Conservation (phyloP, 495 filamentous ascomycete species). For the Viridothelium virens region DNA sequence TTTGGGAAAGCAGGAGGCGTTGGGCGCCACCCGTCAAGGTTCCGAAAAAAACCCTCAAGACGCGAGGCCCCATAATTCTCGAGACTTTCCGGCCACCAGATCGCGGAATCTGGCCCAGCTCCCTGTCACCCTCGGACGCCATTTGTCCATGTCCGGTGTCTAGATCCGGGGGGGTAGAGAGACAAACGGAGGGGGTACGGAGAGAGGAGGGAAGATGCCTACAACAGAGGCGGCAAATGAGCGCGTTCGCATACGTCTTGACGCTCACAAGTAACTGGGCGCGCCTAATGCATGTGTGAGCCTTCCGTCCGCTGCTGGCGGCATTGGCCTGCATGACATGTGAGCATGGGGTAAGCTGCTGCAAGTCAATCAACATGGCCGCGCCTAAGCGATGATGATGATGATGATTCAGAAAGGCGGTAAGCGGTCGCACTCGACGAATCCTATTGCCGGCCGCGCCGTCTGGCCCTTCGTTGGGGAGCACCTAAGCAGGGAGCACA, state of each 20-base stretch:
- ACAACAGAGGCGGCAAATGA: constrained; percentile 1
- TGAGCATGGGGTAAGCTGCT: constrained; percentile 9
- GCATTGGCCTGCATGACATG: neutral
- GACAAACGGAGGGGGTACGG: neutral
- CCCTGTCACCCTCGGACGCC: neutral
- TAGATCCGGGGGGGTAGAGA: neutral
- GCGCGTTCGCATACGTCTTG: neutral
- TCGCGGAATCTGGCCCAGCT: neutral
- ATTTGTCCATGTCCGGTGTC: neutral
- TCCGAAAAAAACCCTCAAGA: neutral
- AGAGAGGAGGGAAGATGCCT: too few species aligned
- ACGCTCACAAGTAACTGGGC: neutral
- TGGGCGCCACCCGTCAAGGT: neutral
- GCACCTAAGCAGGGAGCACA: neutral
- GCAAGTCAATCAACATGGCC: constrained; percentile 10
- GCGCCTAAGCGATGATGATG: constrained; percentile 11
- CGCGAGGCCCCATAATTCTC: neutral
- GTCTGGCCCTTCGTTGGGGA: constrained; percentile 3
- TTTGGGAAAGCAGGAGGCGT: neutral
- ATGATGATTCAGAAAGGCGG: constrained; percentile 15
- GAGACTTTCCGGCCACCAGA: neutral
- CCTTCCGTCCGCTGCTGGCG: constrained; percentile 5
- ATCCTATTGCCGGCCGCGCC: neutral
- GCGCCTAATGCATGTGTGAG: constrained; percentile 5
- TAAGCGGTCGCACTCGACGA: neutral